Base-by-base conservation (phyloP, 225 moss, liverwort and hornwort genomes). In the Pleurozium schreberi region DNA sequence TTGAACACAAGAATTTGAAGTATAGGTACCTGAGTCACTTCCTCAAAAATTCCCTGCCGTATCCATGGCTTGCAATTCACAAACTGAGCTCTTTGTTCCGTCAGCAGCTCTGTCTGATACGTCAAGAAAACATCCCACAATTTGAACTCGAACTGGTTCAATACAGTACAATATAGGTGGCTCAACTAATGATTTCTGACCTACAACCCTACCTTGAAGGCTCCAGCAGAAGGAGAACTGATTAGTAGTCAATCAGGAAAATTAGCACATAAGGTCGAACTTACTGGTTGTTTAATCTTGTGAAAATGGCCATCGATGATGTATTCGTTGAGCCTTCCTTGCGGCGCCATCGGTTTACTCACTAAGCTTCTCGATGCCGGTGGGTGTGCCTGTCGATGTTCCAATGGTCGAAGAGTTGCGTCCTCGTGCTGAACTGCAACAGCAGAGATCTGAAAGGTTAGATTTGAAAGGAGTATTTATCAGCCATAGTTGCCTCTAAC, bases 221-320 rank as follows among this genome's bases (percentile, higher is more conserved):
- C 30, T 59, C 40, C 27, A 59, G 80, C 60, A 80, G 60, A 42
- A 60, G 30, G 30, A 80, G 59, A 43, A 43, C 20, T 80, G 43
- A 43, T 60, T 30, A 43, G 61, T 62, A 33, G 42, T 66, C 66
- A 42, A 60, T 45, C 36, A 64, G 23, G 58, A 84, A 84, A 71
- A 83, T 53, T 45, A 18, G 43, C 55, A 83, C n/a, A 42, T 74
- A 12, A 62, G 34, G 52, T 53, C 28, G 31, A 61, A 43, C 75
- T 60, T 53, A 89, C 85, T 81, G 87, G 85, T 81, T 75, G 60
- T 77, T 85, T 77, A 62, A 60, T 76, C 61, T 12, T 87, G 89
- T 92, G 92, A 58, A 92, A 92, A 63, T 76, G 89, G 59, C 90
- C 90, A 55, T 92, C 90, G 47, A 93, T 88, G 76, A 93, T 87